Evolutionary conservation across 2,329 filamentous ascomycete species (phyloP), one percentile per base, ranked within the genome.

Genomic region (Xylariomycetidae sp.): DNA sequence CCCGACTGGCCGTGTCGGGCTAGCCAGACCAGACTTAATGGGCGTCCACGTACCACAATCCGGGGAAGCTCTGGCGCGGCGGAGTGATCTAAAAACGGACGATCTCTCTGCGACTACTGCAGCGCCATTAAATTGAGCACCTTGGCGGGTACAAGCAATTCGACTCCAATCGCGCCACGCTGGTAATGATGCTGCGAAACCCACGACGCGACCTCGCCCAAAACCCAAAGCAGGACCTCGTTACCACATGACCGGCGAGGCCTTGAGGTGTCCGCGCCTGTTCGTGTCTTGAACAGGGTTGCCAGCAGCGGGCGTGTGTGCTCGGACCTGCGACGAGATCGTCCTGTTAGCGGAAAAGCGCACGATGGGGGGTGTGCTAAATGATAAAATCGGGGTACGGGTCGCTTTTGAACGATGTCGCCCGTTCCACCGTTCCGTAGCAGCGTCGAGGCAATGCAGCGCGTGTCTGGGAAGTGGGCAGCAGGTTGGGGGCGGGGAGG

Each of bases 41-140:
- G 26, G 31, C 10, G 36, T 37, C 42, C 43, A 46, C 39, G 44
- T 49, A 41, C 37, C 43, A 48, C 48, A 46, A 39, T 39, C 45
- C 35, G 47, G 40, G 43, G 45, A 48, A 50, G 29, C 29, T 29
- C 32, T 33, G 32, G 31, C 35, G 35, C 42, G 37, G 40, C 38
- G 45, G 38, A 31, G 26, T 36, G 29, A 25, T 20, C 22, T 12
- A 23, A 12, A 12, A 23, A 23, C 12, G 8, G 20, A 12, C 20
- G 12, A 23, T 12, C 32, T 17, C 34, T 32, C 28, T 20, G 28
- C 28, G 35, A 32, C 34, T 32, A 32, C 39, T 32, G 33, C 27
- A 35, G 29, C 22, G 19, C 25, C 37, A 39, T 31, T 34, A 34
- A 35, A 31, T 25, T 19, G 19, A 22, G 25, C 28, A 12, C 4